A percentile compares a stretch with the other conserved stretches of the same genome.
phyloP scores from a whole-genome alignment of 257 asterid genomes.

The Gentiana dahurica region DNA sequence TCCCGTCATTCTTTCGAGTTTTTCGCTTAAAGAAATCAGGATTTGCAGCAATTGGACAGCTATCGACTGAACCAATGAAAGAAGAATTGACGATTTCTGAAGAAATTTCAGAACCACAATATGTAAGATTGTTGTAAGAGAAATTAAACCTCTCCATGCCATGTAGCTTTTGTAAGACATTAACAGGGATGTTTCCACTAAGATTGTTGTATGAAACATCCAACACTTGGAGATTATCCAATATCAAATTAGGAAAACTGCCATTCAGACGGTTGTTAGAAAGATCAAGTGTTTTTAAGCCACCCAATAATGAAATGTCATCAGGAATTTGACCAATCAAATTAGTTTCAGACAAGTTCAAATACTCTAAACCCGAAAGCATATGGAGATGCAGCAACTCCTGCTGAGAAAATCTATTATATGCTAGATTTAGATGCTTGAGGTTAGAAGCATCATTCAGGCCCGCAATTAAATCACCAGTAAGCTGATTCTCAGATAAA shows the following conservation, averaged over 20 bases:
- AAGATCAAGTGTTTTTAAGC: conserved; percentile 55
- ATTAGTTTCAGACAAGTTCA: conserved; percentile 64
- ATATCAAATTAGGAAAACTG: conserved; percentile 40
- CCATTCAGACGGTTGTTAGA: conserved; percentile 54
- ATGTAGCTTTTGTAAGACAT: conserved; percentile 40
- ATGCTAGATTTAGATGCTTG: conserved; percentile 67
- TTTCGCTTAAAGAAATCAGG: conserved; percentile 45
- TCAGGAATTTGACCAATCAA: conserved; percentile 55
- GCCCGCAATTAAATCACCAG: conserved; percentile 53
- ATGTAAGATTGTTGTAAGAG: conserved; percentile 78
- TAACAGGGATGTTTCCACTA: conserved; percentile 68
- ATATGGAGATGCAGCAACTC: conserved; percentile 28
- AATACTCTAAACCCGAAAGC: conserved; percentile 52
- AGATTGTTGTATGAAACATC: conserved; percentile 79
- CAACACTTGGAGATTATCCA: conserved; percentile 38
- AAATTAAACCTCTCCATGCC: conserved; percentile 62
- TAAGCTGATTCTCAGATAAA: conserved; percentile 65
- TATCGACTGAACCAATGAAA: conserved; percentile 57
- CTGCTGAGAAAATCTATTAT: conserved; percentile 60
- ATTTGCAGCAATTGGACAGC: conserved; percentile 90
- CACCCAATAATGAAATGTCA: conserved; percentile 36
- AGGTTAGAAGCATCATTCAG: conserved; percentile 43
- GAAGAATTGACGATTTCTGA: conserved; percentile 28
- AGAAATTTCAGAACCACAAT: conserved; percentile 47
- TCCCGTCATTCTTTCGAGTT: conserved; percentile 38